Percentiles rank a stretch among this genome's conserved stretches.
Evolutionary conservation across 176 grass and related monocot species (phyloP).

Genomic region (Paspalum vaginatum): DNA sequence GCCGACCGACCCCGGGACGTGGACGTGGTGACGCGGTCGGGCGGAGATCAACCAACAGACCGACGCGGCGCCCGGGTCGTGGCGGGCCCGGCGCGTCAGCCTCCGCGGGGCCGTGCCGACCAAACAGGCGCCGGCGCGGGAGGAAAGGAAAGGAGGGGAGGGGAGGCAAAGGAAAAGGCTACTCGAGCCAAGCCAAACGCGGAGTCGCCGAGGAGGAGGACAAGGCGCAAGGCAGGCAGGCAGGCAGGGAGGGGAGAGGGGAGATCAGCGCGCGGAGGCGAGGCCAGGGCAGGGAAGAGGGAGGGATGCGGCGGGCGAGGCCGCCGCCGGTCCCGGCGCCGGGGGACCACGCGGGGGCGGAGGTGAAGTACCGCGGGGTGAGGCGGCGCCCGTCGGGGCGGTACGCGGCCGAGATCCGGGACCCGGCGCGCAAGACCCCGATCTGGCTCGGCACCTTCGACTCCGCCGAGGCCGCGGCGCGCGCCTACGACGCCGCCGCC

Average conservation of each 20-base stretch:
- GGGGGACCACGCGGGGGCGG: background rate
- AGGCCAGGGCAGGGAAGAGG: background rate
- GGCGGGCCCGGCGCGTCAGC: conserved; percentile 40
- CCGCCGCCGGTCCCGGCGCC: conserved; percentile 36
- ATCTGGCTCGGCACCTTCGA: conserved; percentile 75
- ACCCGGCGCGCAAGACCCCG: conserved; percentile 66
- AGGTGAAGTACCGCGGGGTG: conserved; percentile 72
- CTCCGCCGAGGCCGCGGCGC: conserved; percentile 63
- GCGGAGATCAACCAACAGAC: conserved; percentile 23
- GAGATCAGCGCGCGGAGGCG: background rate
- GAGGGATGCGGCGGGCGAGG: conserved; percentile 45
- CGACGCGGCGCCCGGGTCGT: conserved; percentile 48
- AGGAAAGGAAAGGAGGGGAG: background rate
- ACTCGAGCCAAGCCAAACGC: conserved; percentile 29
- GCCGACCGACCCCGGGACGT: conserved; percentile 33
- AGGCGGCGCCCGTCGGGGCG: conserved; percentile 67
- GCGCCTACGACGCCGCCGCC: conserved; percentile 83
- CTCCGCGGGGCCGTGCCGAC: conserved; percentile 30
- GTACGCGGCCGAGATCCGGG: conserved; percentile 89
- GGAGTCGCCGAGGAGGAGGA: conserved; percentile 43
- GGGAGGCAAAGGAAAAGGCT: background rate
- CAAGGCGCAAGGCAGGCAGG: background rate
- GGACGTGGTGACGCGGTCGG: conserved; percentile 53
- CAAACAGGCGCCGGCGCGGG: conserved; percentile 39
- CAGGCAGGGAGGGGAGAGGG: background rate